phyloP scores from a whole-genome alignment of 345 rosid genomes.

The Eucalyptus curtisii region DNA sequence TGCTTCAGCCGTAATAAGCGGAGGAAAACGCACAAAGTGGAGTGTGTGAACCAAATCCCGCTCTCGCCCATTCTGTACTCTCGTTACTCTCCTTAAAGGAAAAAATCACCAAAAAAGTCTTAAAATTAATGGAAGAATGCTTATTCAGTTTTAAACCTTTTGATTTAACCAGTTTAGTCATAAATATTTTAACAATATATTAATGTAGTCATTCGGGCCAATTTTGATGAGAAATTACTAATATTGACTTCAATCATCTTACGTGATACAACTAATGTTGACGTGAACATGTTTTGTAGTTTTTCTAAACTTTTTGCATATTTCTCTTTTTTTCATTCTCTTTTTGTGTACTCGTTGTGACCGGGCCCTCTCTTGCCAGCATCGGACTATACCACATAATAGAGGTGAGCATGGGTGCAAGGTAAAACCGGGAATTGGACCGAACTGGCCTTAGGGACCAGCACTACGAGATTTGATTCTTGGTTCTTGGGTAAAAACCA shows the following conservation, averaged over 20 bases:
- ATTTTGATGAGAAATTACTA: no score
- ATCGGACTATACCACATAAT: background rate
- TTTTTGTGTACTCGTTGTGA: background rate
- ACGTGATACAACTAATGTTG: rapidly evolving
- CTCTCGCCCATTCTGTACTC: background rate
- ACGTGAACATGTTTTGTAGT: rapidly evolving
- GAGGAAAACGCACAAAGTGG: background rate
- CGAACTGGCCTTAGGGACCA: no score
- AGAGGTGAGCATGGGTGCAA: background rate
- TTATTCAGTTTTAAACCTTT: no score
- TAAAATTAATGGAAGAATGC: no score
- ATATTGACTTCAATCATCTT: rapidly evolving
- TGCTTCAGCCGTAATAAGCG: background rate
- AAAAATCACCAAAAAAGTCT: no score
- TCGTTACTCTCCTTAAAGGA: no score
- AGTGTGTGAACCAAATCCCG: background rate
- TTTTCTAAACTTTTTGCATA: no score
- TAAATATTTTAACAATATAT: no score
- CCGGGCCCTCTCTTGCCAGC: rapidly evolving
- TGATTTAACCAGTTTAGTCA: no score
- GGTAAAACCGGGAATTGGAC: no score
- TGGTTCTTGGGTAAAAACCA: background rate
- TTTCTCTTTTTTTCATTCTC: no score
- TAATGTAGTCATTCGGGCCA: rapidly evolving
- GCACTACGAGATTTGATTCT: background rate